Evolutionary conservation across 192 early-diverging fungal genomes (phyloP), one percentile per base, ranked within the genome.

Genomic region (Coemansia sp.): DNA sequence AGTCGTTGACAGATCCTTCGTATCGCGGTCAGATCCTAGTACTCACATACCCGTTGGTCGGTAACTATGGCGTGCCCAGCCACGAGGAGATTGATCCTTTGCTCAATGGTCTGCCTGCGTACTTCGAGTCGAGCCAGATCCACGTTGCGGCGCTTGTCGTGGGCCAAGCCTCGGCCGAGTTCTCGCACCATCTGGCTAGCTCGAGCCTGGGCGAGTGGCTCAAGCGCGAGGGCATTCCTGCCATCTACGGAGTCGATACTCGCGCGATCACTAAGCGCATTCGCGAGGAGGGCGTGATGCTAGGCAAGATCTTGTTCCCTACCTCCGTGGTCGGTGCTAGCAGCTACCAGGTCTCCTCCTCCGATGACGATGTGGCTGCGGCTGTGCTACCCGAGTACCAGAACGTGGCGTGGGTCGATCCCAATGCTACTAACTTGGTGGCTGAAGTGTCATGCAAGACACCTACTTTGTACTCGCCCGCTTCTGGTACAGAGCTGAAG

Each of bases 1-100:
- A 99, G 82, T 96, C 97, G 31, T 85, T 97, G 74, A 98, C 95
- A 3, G 96, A 99, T 85, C 97, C 97, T 14, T 98, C 96, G 50
- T 99, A 99, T 84, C 89, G 92, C 63, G 97, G 97, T 9, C 97
- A 99, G 88, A 98, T 99, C 63, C 85, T 99, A 55, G 94, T 99
- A 39, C 82, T 99, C 61, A 99, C 97, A 63, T 99, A 97, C 85
- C 97, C 97, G 14, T 85, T 99, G 61, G 84, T 99, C 63, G 97
- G 97, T 60, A 99, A 99, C 85, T 97, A 98, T 81, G 97, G 97
- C 77, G 96, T 98, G 10, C 97, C 97, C 32, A 92, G 91, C 36
- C 90, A 92, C 58, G 89, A 89, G 19, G 92, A 84, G 63, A 88
- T 93, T 76, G 96, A 99, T 73, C 78, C 85, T 32, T 72, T 88